Evolutionary conservation across 441 rosid species (phyloP).

Genomic region (Pelargonium myrrhifolium): DNA sequence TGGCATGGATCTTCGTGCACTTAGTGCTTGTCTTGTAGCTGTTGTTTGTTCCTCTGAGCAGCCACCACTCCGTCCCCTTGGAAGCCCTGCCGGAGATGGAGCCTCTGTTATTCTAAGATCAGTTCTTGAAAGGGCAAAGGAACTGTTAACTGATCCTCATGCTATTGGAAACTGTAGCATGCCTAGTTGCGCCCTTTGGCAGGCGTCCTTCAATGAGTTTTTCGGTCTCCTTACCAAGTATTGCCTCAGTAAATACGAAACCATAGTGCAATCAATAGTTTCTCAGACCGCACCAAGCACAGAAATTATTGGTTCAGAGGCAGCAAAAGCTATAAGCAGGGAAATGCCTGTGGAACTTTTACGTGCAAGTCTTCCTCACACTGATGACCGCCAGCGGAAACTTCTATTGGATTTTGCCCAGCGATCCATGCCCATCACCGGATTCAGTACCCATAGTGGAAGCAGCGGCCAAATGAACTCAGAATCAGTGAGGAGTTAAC

Average conservation of each 20-base stretch:
- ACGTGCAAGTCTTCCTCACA: conserved; percentile 86
- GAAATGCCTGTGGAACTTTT: conserved; percentile 96
- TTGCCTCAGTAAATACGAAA: conserved; percentile 77
- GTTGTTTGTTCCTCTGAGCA: conserved; percentile 94
- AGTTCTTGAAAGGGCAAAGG: not conserved
- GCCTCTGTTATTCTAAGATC: conserved; percentile 52
- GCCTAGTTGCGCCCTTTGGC: conserved; percentile 72
- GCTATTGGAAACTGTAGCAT: conserved; percentile 37
- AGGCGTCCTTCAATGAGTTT: conserved; percentile 90
- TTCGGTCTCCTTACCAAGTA: conserved; percentile 86
- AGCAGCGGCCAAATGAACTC: conserved; percentile 20
- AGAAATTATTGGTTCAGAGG: conserved; percentile 52
- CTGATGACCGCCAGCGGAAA: conserved; percentile 71
- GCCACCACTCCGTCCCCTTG: conserved; percentile 95
- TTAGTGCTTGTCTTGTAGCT: conserved; percentile 91
- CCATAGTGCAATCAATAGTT: conserved; percentile 47
- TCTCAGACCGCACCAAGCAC: conserved; percentile 37
- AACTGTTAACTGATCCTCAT: conserved; percentile 24
- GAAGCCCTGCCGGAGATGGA: conserved; percentile 85
- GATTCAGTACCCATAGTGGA: conserved; percentile 9
- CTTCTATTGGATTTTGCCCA: conserved; percentile 27
- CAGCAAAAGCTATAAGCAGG: conserved; percentile 42
- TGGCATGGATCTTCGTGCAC: conserved; percentile 80
- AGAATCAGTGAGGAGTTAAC: conserved; percentile 18
- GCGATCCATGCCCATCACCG: conserved; percentile 21